Evolutionary conservation across 176 grass and related monocot species (phyloP).

Genomic region (maize (Zea mays)): Zm-B73-REFERENCE-NAM-5.0 NC_050096.1:261029001-261029500

Average conservation of each 20-base stretch:
- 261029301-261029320: no score
- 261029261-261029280: no score
- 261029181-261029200: conserved; percentile 21
- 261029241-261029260: background rate
- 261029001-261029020: background rate
- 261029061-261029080: conserved; percentile 33
- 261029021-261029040: background rate
- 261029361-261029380: no score
- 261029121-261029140: conserved; percentile 49
- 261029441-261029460: no score
- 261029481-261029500: no score
- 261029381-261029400: no score
- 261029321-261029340: no score
- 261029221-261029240: conserved; percentile 13
- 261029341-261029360: no score
- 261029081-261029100: conserved; percentile 12
- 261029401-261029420: no score
- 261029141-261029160: conserved; percentile 39
- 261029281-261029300: no score
- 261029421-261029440: no score
- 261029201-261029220: conserved; percentile 40
- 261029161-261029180: conserved; percentile 42
- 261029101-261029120: conserved; percentile 11
- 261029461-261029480: no score
- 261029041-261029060: background rate